Base-by-base conservation (phyloP, 805 yeast genomes). In the Candida quercuum region DNA sequence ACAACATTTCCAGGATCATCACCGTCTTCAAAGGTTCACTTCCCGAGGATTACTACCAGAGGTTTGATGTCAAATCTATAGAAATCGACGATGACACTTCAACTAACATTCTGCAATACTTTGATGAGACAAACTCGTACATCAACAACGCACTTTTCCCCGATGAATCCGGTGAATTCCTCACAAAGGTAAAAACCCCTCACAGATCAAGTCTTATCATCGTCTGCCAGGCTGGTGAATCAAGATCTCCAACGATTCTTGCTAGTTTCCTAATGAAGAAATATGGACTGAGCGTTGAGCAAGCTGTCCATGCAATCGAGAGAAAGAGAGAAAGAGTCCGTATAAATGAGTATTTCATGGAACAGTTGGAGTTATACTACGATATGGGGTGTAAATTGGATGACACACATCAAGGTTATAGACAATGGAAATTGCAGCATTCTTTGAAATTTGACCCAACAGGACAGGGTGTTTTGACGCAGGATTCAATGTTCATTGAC, bases 191-290 rank as follows among this genome's bases (percentile, higher is more conserved):
- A 19, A 50, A 33, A 42, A 52, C 43, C 54, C 49, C 38, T 41
- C 75, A 74, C 37, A 52, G 58, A 36, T 70, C 72, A 5, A 64
- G 67, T n/a, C 63, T 73, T 1, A 65, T 78, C 41, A 74, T 83
- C 10, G 86, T 83, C 54, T 86, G 95, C 59, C 86, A 91, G 41
- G 97, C 95, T 21, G 99, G 99, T 1, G 86, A 86, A 21, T 87
- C 96, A 1, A 69, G 99, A 46, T 85, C 96, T 5, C 91, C 85
- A 0, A 80, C 97, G 0, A 81, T 88, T 13, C 79, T 81, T 26
- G 78, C 86, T 34, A 95, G 97, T 0, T 95, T 86, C 57, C 75
- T 89, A 30, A 91, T 93, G 96, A 74, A 78, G 54, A 65, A 88
- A 35, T 69, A 82, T 57, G 70, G 76, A 1, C 67, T 87, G 50